Evolutionary conservation across 495 filamentous ascomycete genomes (phyloP).

Genomic region (Platismatia glauca): DNA sequence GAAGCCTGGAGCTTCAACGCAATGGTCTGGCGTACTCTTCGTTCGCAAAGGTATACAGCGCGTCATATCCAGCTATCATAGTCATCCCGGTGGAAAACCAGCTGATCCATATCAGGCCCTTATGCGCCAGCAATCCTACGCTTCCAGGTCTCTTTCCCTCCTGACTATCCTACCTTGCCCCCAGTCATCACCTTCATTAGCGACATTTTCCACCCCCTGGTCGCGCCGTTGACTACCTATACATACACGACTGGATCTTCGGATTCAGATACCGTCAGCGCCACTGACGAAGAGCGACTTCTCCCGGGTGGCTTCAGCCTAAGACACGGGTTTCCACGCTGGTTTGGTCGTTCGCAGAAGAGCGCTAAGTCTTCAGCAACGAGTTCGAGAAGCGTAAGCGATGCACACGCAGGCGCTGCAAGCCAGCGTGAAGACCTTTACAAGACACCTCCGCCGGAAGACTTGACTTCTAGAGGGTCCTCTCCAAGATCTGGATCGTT

Average conservation of each 20-base stretch:
- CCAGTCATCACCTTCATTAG: constrained; percentile 80
- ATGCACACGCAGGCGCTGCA: background rate
- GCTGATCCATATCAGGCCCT: constrained; percentile 49
- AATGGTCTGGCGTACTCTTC: constrained; percentile 88
- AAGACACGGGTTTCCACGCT: constrained; percentile 78
- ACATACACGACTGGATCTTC: constrained; percentile 72
- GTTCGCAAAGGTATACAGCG: constrained; percentile 57
- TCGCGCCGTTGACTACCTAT: constrained; percentile 82
- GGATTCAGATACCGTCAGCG: constrained; percentile 62
- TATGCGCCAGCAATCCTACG: constrained; percentile 82
- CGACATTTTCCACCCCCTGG: constrained; percentile 89
- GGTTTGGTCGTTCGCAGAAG: constrained; percentile 55
- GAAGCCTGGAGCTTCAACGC: constrained; percentile 64
- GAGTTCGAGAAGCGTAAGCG: constrained; percentile 35
- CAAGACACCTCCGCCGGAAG: constrained; percentile 8
- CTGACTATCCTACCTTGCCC: constrained; percentile 66
- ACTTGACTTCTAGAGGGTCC: constrained; percentile 10
- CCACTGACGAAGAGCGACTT: constrained; percentile 68
- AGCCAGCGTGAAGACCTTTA: constrained; percentile 9
- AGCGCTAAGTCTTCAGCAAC: constrained; percentile 27
- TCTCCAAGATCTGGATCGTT: constrained; percentile 21
- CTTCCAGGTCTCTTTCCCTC: constrained; percentile 81
- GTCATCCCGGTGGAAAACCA: background rate
- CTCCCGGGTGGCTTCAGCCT: constrained; percentile 83
- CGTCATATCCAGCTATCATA: background rate